Conservation (phyloP, 805 yeast species). For the Candida boleticola region DNA sequence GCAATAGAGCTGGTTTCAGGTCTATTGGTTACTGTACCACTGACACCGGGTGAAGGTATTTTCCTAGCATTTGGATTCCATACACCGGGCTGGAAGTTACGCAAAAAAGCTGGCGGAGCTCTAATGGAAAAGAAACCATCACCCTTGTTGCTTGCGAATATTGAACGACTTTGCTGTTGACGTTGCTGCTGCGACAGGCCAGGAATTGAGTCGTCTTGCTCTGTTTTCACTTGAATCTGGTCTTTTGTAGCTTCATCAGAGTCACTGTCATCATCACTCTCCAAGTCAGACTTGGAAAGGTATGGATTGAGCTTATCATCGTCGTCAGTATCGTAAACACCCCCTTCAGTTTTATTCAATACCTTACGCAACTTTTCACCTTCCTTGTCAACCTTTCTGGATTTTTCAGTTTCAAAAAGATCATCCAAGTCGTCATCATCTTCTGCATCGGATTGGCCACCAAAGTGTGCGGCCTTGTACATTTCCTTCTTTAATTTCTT, state of each 20-base stretch:
- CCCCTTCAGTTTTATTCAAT: constrained; percentile 81
- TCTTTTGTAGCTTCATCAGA: constrained; percentile 40
- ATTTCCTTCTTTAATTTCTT: constrained; percentile 78
- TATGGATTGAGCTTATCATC: constrained; percentile 72
- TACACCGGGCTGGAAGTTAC: constrained; percentile 71
- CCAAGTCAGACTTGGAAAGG: constrained; percentile 53
- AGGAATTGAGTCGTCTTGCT: constrained; percentile 8
- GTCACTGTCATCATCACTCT: constrained; percentile 59
- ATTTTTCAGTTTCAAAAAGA: constrained; percentile 56
- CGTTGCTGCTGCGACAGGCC: constrained; percentile 1
- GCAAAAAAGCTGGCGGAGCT: constrained; percentile 59
- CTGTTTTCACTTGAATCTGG: constrained; percentile 31
- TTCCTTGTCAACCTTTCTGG: constrained; percentile 80
- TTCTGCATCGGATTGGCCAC: constrained; percentile 55
- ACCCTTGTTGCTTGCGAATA: constrained; percentile 27
- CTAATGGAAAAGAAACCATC: constrained; percentile 55
- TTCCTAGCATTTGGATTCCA: constrained; percentile 72
- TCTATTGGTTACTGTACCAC: constrained; percentile 15
- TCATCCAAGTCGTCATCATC: constrained; percentile 72
- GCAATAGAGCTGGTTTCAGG: constrained; percentile 19
- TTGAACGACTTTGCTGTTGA: constrained; percentile 10
- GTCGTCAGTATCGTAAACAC: constrained; percentile 84
- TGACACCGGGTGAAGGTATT: constrained; percentile 21
- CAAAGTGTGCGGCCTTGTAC: constrained; percentile 76
- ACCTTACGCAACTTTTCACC: constrained; percentile 85